phyloP scores from a whole-genome alignment of 495 filamentous ascomycete species.

The Daldinia bambusicola region DNA sequence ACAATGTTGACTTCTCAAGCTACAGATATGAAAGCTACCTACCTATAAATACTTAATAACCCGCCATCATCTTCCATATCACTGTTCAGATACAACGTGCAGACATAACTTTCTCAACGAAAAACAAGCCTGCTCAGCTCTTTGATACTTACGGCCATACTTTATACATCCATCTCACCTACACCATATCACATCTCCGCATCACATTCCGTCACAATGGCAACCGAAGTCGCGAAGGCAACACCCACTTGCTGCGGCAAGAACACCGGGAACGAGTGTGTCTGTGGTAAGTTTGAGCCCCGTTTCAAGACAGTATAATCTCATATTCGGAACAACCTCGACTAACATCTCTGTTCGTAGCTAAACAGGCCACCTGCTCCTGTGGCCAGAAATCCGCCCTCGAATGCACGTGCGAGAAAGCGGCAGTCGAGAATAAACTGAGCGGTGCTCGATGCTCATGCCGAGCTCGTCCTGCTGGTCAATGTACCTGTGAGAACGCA shows the following conservation, averaged over 20 bases:
- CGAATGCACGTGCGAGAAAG: slow-evolving; percentile 85
- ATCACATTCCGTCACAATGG: slow-evolving; percentile 34
- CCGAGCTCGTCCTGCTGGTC: slow-evolving; percentile 75
- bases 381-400: slow-evolving; percentile 89
- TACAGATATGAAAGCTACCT: not conserved
- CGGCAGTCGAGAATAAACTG: slow-evolving; percentile 76
- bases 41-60: not conserved
- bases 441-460: slow-evolving; percentile 86
- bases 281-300: slow-evolving; percentile 57
- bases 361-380: slow-evolving; percentile 76
- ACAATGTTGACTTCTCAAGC: not conserved
- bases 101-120: not conserved
- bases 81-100: not conserved
- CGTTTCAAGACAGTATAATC: not conserved
- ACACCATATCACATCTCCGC: slow-evolving; percentile 6
- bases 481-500: slow-evolving; percentile 85
- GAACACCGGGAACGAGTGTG: slow-evolving; percentile 55
- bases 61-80: not conserved
- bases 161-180: not conserved
- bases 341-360: slow-evolving; percentile 42
- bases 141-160: not conserved
- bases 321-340: not conserved
- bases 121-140: not conserved
- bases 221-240: slow-evolving; percentile 46
- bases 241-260: slow-evolving; percentile 63